Evolutionary conservation across 352 stramenopile species (phyloP).

Genomic region (Hyaloperonospora arabidopsidis): DNA sequence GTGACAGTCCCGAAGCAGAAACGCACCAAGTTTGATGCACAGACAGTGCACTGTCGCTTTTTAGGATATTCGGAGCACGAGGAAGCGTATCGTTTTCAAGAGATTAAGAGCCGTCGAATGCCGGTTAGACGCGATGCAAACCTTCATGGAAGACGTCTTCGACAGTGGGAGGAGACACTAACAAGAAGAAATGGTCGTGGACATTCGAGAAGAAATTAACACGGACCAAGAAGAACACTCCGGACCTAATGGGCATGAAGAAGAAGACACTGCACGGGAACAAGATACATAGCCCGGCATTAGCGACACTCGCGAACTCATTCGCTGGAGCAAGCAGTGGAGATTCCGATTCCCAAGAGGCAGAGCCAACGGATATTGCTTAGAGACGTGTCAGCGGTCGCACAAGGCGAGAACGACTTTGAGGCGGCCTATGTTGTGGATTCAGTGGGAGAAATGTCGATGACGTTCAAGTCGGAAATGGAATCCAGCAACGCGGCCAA

Average conservation of each 20-base stretch:
- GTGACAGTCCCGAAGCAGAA: slow-evolving; percentile 3
- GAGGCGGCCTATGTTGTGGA: slow-evolving; percentile 15
- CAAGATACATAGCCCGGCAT: not conserved
- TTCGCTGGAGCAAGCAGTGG: not conserved
- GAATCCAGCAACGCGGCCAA: slow-evolving; percentile 13
- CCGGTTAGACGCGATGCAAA: not conserved
- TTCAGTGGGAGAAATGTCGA: slow-evolving; percentile 21
- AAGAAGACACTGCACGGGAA: not conserved
- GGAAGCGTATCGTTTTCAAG: not conserved
- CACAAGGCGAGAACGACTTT: not conserved
- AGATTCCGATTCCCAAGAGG: too few relatives aligned
- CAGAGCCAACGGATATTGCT: not conserved
- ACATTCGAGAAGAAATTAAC: not conserved
- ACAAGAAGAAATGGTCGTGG: not conserved
- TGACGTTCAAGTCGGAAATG: slow-evolving; percentile 13
- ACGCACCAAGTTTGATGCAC: slow-evolving; percentile 3
- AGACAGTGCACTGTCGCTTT: slow-evolving; percentile 4
- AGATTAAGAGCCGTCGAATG: not conserved
- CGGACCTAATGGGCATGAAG: not conserved
- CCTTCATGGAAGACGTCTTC: not conserved
- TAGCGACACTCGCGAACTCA: not conserved
- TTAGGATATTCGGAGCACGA: slow-evolving; percentile 1
- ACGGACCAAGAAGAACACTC: not conserved
- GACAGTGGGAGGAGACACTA: not conserved
- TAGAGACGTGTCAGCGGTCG: not conserved